Conservation (phyloP, 805 yeast genomes). For the Wickerhamiella spandovensis region DNA sequence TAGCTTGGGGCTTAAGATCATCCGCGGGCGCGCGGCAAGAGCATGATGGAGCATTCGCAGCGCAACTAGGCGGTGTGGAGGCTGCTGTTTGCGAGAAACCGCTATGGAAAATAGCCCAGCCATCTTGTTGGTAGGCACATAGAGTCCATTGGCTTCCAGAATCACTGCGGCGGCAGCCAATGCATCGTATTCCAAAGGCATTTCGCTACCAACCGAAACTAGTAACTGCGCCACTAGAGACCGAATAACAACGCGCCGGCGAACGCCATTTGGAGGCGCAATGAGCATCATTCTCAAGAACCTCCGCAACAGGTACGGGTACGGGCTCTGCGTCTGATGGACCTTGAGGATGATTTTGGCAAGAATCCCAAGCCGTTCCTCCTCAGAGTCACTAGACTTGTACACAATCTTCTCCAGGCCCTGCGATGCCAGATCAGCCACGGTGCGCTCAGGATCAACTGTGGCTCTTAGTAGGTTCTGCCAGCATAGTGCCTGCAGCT, state of each 20-base stretch:
- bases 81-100: not conserved
- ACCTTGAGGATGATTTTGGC: not conserved
- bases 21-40: conserved; percentile 5
- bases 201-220: not conserved
- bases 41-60: conserved; percentile 7
- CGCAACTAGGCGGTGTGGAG: conserved; percentile 2
- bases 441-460: conserved; percentile 2
- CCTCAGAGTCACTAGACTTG: not conserved
- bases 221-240: conserved; percentile 3
- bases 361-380: not conserved
- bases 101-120: conserved; percentile 1
- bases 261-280: not conserved
- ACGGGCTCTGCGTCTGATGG: not conserved
- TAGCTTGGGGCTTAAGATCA: conserved; percentile 8
- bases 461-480: conserved; percentile 3
- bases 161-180: conserved; percentile 4
- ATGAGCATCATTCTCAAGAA: not conserved
- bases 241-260: not conserved
- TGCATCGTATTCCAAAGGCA: not conserved
- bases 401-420: not conserved
- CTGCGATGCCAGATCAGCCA: not conserved
- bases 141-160: conserved; percentile 7
- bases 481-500: conserved; percentile 3
- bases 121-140: conserved; percentile 5
- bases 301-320: conserved; percentile 1